These are phyloP conservation scores for Dactylellina leptospora DNA, from an alignment of 2,329 filamentous ascomycete genomes.

Conservation along the genomic window DNA sequence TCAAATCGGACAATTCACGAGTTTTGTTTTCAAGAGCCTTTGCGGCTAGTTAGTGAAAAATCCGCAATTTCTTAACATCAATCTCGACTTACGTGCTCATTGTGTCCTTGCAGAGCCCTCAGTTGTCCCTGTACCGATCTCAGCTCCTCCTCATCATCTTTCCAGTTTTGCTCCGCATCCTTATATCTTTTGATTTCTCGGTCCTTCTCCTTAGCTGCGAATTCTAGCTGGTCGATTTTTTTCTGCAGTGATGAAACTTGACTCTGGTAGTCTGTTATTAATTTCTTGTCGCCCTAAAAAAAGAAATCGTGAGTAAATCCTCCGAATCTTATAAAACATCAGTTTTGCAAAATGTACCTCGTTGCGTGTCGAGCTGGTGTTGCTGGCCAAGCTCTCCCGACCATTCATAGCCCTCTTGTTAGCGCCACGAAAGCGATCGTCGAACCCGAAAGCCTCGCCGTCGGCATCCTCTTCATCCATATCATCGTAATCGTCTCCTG, in stretches of 20 bases:
- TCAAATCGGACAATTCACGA: slow-evolving; percentile 72
- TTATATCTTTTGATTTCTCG: slow-evolving; percentile 71
- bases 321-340: slow-evolving; percentile 1
- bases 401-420: slow-evolving; percentile 60
- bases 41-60: background rate
- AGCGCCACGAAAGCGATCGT: slow-evolving; percentile 59
- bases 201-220: slow-evolving; percentile 74
- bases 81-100: slow-evolving; percentile 44
- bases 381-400: slow-evolving; percentile 61
- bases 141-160: slow-evolving; percentile 62
- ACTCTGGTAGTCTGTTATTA: slow-evolving; percentile 79
- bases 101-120: slow-evolving; percentile 26
- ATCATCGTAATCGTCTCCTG: slow-evolving; percentile 81
- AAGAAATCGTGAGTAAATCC: slow-evolving; percentile 56
- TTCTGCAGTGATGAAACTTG: slow-evolving; percentile 79
- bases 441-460: slow-evolving; percentile 72
- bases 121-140: slow-evolving; percentile 50
- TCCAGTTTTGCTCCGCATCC: slow-evolving; percentile 66
- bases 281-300: slow-evolving; percentile 71
- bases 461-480: slow-evolving; percentile 69
- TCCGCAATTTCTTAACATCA: background rate
- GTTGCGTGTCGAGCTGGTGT: slow-evolving; percentile 63
- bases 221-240: slow-evolving; percentile 77
- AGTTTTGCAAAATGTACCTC: slow-evolving; percentile 40
- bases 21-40: slow-evolving; percentile 47